Conservation (phyloP, 2,329 filamentous ascomycete species). For the Septoria linicola region DNA sequence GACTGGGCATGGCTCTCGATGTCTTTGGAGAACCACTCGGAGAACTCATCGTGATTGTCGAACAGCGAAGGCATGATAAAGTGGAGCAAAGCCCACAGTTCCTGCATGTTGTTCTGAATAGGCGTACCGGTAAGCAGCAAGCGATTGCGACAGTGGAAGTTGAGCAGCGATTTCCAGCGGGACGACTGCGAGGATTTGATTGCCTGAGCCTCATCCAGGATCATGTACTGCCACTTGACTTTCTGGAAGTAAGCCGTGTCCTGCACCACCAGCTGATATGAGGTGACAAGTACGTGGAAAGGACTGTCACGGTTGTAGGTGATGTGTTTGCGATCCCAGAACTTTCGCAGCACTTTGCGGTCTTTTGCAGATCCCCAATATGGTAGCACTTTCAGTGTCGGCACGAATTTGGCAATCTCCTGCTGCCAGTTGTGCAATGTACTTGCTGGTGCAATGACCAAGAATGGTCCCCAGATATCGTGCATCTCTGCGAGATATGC, state of each 20-base stretch:
- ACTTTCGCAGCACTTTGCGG: conserved; percentile 93
- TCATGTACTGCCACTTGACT: conserved; percentile 99
- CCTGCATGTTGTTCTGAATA: conserved; percentile 99
- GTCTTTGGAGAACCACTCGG: conserved; percentile 91
- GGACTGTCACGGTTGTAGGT: conserved; percentile 91
- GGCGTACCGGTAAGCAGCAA: conserved; percentile 92
- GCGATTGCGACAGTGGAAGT: conserved; percentile 93
- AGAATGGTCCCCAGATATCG: conserved; percentile 96
- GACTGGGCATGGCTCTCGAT: conserved; percentile 98
- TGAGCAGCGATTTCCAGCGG: conserved; percentile 91
- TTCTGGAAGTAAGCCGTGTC: conserved; percentile 98
- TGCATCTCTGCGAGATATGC: conserved; percentile 95
- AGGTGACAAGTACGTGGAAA: conserved; percentile 95
- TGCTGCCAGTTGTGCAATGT: conserved; percentile 99
- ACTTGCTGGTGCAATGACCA: conserved; percentile 93
- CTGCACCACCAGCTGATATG: conserved; percentile 93
- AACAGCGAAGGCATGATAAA: conserved; percentile 99
- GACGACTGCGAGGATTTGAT: conserved; percentile 98
- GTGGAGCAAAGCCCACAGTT: conserved; percentile 94
- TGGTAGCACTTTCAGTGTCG: conserved; percentile 88
- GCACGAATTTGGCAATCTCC: conserved; percentile 93
- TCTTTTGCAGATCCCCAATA: conserved; percentile 97
- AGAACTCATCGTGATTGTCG: conserved; percentile 89
- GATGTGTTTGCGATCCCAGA: conserved; percentile 97
- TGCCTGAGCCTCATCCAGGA: conserved; percentile 95